Evolutionary conservation across 768 basidiomycete species (phyloP), one percentile per base, ranked within the genome.

Genomic region (Tephrocybe sp.): DNA sequence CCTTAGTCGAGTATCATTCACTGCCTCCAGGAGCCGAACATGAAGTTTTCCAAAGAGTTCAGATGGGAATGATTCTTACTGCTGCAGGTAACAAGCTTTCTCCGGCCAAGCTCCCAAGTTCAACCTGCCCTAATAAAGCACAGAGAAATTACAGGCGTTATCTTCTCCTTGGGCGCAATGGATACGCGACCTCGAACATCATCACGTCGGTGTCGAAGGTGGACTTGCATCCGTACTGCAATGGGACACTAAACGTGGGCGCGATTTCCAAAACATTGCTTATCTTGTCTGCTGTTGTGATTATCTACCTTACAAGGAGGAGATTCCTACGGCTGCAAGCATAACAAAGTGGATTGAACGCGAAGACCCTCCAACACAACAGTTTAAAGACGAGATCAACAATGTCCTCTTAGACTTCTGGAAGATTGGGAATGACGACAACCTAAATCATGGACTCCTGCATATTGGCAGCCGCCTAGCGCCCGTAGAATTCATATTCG

Each of bases 1-100:
- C 7, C 10, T 18, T 46, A 91, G 89, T 89, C 41, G 86, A 90
- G 64, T 92, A 91, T 56, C 64, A 70, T 29, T 62, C 70, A 23
- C 67, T 92, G 1, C 63, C 73, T 2, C 71, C 78, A 11, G 70
- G 72, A 4, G 68, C 73, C 3, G 88, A 92, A 63, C 79, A 89
- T 42, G 90, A 92, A 45, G 83, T 91, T 18, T 90, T 89, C 59
- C 85, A 88, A 57, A 74, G 91, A 22, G 90, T 93, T 13, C 91
- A 93, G 57, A 64, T 92, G 33, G 90, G 90, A 46, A 81, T 89
- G 69, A 71, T 80, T 13, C 71, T 93, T 40, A 84, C 85, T 7
- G 77, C 83, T 18, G 85, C 88, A 61, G 87, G 88, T 85, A 58
- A n/a, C 38, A 69, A 57, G 23, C 15, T 13, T 27, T 21, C 18